These are phyloP conservation scores for Mycena vulgaris DNA, from an alignment of 768 basidiomycete species.

Conservation along the genomic window DNA sequence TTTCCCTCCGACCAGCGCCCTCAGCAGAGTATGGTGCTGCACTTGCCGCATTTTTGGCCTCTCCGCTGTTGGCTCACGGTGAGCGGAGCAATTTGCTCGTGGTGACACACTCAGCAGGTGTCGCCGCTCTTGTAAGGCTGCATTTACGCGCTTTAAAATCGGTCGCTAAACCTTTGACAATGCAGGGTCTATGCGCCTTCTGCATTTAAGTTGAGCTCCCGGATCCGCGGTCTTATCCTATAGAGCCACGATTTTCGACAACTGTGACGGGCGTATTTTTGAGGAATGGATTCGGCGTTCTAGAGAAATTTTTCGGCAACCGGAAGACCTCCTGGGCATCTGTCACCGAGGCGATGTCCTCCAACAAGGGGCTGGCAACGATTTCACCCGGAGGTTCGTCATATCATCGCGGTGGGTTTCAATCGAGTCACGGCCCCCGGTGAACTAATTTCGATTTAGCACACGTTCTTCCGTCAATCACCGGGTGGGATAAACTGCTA, in stretches of 20 bases:
- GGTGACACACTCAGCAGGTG: neutral
- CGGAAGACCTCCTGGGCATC: neutral
- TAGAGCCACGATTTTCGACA: neutral
- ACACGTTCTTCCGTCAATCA: neutral
- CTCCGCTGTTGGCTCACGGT: neutral
- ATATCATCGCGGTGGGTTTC: neutral
- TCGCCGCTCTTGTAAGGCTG: neutral
- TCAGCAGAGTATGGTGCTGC: neutral
- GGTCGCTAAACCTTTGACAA: neutral
- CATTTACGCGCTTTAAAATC: neutral
- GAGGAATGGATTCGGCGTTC: neutral
- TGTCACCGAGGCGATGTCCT: neutral
- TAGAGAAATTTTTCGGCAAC: neutral
- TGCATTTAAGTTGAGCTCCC: neutral
- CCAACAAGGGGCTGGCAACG: neutral
- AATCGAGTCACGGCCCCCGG: neutral
- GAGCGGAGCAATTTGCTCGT: neutral
- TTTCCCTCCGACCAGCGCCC: neutral
- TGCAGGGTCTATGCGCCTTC: neutral
- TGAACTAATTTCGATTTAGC: neutral
- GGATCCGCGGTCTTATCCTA: neutral
- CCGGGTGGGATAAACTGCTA: neutral
- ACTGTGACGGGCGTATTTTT: neutral
- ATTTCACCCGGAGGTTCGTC: neutral
- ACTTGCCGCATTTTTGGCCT: neutral